Evolutionary conservation across 179 eudicot genomes (phyloP).

Genomic region (Drosera spatulata): DNA sequence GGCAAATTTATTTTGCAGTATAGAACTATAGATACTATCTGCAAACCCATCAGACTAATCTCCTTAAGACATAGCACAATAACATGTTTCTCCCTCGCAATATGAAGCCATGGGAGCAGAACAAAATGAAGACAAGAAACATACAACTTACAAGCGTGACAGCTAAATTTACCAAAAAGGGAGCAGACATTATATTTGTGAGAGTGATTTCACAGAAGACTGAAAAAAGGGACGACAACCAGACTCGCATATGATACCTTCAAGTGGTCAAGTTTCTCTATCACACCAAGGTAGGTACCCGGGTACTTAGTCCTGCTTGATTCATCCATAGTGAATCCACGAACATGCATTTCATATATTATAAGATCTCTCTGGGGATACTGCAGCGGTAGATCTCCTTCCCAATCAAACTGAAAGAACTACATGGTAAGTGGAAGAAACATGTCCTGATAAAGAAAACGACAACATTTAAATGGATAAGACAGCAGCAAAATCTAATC

Average conservation of each 20-base stretch:
- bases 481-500: no score
- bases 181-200: no score
- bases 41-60: no score
- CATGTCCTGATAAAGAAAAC: background rate
- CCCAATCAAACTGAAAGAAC: slow-evolving; percentile 84
- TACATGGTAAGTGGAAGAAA: slow-evolving; percentile 4
- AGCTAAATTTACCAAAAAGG: no score
- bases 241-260: slow-evolving; percentile 37
- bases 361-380: slow-evolving; percentile 68
- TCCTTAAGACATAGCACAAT: no score
- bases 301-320: slow-evolving; percentile 57
- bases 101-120: no score
- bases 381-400: slow-evolving; percentile 84
- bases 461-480: background rate
- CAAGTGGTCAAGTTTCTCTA: slow-evolving; percentile 90
- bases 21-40: no score
- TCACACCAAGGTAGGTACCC: slow-evolving; percentile 78
- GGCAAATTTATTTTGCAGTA: no score
- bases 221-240: background rate
- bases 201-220: no score
- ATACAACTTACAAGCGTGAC: no score
- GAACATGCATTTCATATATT: slow-evolving; percentile 95
- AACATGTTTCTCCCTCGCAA: no score
- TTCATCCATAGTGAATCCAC: slow-evolving; percentile 89
- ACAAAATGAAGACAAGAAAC: no score